Evolutionary conservation across 2,329 filamentous ascomycete species (phyloP).

Genomic region (Exophiala oligosperma): DNA sequence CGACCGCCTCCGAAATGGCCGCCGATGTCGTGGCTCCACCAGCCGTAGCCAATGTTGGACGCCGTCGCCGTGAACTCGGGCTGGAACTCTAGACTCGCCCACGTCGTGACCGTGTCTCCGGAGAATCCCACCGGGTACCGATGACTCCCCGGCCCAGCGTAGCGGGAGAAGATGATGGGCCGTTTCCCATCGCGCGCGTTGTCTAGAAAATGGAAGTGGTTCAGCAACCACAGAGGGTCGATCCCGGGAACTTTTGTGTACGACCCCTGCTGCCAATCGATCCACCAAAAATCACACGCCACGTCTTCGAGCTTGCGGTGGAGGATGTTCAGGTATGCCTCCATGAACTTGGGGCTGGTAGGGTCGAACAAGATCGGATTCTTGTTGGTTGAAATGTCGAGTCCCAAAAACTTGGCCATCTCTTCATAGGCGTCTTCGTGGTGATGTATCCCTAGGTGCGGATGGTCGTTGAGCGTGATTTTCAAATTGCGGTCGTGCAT

Average conservation of each 20-base stretch:
- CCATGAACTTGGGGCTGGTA: conserved; percentile 54
- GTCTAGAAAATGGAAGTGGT: conserved; percentile 64
- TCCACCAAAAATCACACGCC: conserved; percentile 66
- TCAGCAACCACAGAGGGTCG: conserved; percentile 65
- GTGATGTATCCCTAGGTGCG: conserved; percentile 57
- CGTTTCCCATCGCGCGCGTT: conserved; percentile 43
- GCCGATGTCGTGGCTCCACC: conserved; percentile 70
- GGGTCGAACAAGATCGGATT: conserved; percentile 59
- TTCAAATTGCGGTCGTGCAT: conserved; percentile 56
- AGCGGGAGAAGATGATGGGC: conserved; percentile 61
- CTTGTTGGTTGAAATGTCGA: conserved; percentile 48
- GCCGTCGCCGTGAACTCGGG: conserved; percentile 67
- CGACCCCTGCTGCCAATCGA: conserved; percentile 66
- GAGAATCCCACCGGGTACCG: conserved; percentile 67
- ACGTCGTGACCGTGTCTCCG: conserved; percentile 60
- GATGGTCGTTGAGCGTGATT: conserved; percentile 62
- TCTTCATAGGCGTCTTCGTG: conserved; percentile 59
- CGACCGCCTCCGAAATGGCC: conserved; percentile 59
- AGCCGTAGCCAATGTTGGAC: conserved; percentile 67
- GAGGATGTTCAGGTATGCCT: conserved; percentile 60
- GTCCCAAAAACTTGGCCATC: conserved; percentile 54
- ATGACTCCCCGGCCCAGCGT: conserved; percentile 63
- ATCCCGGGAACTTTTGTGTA: conserved; percentile 57
- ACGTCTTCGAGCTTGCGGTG: conserved; percentile 57
- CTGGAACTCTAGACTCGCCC: conserved; percentile 63